Evolutionary conservation across 1,139 yeast genomes (phyloP), one percentile per base, ranked within the genome.

Genomic region (Magnusiomyces suaveolens): DNA sequence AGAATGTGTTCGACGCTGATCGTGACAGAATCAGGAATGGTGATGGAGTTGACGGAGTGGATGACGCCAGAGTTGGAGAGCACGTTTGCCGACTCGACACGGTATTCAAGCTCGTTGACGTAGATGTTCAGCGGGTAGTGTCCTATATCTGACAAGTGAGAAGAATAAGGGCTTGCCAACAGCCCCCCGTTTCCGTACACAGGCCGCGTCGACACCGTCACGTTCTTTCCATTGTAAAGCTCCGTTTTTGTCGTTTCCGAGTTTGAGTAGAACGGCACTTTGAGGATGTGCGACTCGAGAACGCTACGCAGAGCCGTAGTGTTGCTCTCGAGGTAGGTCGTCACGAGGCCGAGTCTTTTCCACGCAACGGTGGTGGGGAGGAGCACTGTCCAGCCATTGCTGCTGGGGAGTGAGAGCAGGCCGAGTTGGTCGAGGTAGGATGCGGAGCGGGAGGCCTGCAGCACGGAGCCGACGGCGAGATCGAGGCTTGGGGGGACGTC

Each of bases 41-140:
- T 64, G 0, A 87, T 73, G 12, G 75, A 68, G 48, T 75, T 71
- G 3, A 86, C 72, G 1, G 90, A 81, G 65, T 89, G 97, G 1
- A 87, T 79, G 0, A 90, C 96, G 0, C 97, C 98, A 64, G 85
- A 84, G 58, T 80, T 82, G 66, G 87, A 90, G 20, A 92, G 66
- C 6, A 88, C 76, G 66, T 92, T 97, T 1, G 81, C 73, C 57
- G 80, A 76, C 52, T 75, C 73, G 1, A 66, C 59, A 32, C 58
- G 56, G 23, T 57, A 48, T 1, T 33, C 51, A 6, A 60, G 50
- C 3, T 60, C 63, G 39, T 68, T 68, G 26, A 76, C 58, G 24
- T 60, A 57, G 24, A 70, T 56, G 12, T 67, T 58, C 6, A 61
- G 57, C n/a, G 50, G 55, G 18, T 33, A 33, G 29, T 47, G 33